These are phyloP conservation scores for Aquanectria penicillioides DNA, from an alignment of 2,329 filamentous ascomycete genomes.

Conservation along the genomic window DNA sequence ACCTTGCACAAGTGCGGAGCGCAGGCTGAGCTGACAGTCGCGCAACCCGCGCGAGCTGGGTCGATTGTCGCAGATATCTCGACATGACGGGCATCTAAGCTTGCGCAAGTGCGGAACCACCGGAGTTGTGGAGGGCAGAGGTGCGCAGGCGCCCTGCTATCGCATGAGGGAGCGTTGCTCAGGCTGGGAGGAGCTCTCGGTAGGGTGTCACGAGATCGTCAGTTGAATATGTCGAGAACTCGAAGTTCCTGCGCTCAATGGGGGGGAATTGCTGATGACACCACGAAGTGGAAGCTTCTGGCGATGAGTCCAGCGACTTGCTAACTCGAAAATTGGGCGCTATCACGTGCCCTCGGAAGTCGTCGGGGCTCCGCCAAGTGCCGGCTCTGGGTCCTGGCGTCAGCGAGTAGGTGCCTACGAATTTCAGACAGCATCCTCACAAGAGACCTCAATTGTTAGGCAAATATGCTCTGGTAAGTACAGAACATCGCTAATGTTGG, in stretches of 20 bases:
- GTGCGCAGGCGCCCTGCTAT: slow-evolving; percentile 40
- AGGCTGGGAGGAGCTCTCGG: slow-evolving; percentile 16
- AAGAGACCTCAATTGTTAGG: neutral
- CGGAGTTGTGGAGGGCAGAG: slow-evolving; percentile 41
- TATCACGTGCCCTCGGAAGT: slow-evolving; percentile 43
- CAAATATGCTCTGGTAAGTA: neutral
- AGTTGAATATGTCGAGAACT: slow-evolving; percentile 30
- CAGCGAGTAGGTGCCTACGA: slow-evolving; percentile 30
- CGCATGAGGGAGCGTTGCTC: slow-evolving; percentile 45
- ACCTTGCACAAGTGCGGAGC: slow-evolving; percentile 56
- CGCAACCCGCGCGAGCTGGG: slow-evolving; percentile 71
- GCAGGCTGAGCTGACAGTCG: slow-evolving; percentile 64
- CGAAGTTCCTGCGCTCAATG: slow-evolving; percentile 31
- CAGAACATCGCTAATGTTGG: neutral
- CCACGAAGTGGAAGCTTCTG: slow-evolving; percentile 42
- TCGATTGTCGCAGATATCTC: slow-evolving; percentile 72
- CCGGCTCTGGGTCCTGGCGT: slow-evolving; percentile 18
- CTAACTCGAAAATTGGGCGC: slow-evolving; percentile 44
- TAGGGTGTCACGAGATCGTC: slow-evolving; percentile 9
- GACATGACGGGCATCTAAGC: slow-evolving; percentile 63
- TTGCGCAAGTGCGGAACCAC: slow-evolving; percentile 48
- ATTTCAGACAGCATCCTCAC: slow-evolving; percentile 4
- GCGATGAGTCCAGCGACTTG: slow-evolving; percentile 39
- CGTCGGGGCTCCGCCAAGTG: slow-evolving; percentile 28
- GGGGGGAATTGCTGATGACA: slow-evolving; percentile 42